phyloP scores from a whole-genome alignment of 2,329 filamentous ascomycete genomes.

The Exophiala xenobiotica region DNA sequence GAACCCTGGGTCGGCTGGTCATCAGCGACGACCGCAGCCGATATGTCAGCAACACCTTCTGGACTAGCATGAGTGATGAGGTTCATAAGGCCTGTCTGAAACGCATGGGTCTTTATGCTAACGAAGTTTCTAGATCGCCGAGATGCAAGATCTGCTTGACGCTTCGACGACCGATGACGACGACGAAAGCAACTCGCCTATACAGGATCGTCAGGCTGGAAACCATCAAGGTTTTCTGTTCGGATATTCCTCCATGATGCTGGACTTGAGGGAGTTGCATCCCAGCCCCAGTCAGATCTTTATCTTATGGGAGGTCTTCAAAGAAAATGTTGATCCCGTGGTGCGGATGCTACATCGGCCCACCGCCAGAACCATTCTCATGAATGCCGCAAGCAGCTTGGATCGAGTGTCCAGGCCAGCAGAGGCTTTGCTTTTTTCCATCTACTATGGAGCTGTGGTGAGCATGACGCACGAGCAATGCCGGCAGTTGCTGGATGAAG shows the following conservation, averaged over 20 bases:
- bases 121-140: slow-evolving; percentile 50
- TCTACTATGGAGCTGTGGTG: slow-evolving; percentile 61
- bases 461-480: slow-evolving; percentile 47
- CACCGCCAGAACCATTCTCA: slow-evolving; percentile 51
- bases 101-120: background rate
- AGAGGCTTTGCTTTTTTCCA: slow-evolving; percentile 59
- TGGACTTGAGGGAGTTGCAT: slow-evolving; percentile 58
- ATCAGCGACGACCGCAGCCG: slow-evolving; percentile 60
- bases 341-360: slow-evolving; percentile 61
- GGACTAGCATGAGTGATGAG: slow-evolving; percentile 62
- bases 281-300: slow-evolving; percentile 52
- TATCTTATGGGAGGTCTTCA: slow-evolving; percentile 58
- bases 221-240: slow-evolving; percentile 62
- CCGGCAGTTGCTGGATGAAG: slow-evolving; percentile 54
- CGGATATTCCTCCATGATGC: slow-evolving; percentile 57
- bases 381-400: slow-evolving; percentile 51
- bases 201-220: slow-evolving; percentile 38
- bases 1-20: slow-evolving; percentile 57
- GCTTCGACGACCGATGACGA: slow-evolving; percentile 56
- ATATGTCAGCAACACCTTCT: slow-evolving; percentile 63
- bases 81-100: slow-evolving; percentile 36
- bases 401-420: slow-evolving; percentile 50
- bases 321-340: slow-evolving; percentile 62
- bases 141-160: slow-evolving; percentile 61
- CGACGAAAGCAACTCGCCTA: slow-evolving; percentile 51